Evolutionary conservation across 2,329 filamentous ascomycete genomes (phyloP).

Genomic region (Bipolaris bicolor): DNA sequence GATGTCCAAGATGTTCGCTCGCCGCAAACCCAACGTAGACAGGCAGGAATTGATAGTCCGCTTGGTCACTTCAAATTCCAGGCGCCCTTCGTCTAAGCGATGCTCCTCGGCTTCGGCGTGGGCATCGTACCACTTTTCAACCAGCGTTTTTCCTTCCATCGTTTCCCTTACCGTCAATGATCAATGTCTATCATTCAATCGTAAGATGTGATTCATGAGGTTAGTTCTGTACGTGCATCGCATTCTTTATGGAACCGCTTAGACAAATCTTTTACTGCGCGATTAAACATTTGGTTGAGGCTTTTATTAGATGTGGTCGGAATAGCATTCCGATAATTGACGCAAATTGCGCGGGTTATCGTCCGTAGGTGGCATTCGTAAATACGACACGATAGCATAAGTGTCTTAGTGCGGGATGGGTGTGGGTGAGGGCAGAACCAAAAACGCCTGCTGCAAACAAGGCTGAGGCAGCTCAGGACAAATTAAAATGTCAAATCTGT

Average conservation of each 20-base stretch:
- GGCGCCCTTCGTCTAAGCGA: constrained; percentile 3
- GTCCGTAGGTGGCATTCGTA: neutral
- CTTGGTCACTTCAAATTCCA: constrained; percentile 4
- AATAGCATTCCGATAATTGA: neutral
- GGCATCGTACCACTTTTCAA: constrained; percentile 5
- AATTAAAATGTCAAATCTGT: no score
- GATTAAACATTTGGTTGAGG: neutral
- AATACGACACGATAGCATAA: neutral
- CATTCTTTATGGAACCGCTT: neutral
- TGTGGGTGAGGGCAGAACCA: neutral
- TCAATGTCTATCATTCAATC: neutral
- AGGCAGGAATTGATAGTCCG: neutral
- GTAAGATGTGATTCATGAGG: neutral
- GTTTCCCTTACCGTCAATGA: neutral
- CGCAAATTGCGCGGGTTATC: neutral
- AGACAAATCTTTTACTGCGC: neutral
- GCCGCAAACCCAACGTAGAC: neutral
- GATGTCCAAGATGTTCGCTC: constrained; percentile 2
- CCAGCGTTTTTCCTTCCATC: neutral
- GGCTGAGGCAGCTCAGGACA: neutral
- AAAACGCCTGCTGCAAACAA: neutral
- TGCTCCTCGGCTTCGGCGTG: constrained; percentile 1
- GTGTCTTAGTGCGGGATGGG: neutral
- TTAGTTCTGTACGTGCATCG: neutral
- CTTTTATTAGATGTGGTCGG: neutral